Evolutionary conservation across 192 early-diverging fungal species (phyloP).

Genomic region (Entomortierella lignicola): DNA sequence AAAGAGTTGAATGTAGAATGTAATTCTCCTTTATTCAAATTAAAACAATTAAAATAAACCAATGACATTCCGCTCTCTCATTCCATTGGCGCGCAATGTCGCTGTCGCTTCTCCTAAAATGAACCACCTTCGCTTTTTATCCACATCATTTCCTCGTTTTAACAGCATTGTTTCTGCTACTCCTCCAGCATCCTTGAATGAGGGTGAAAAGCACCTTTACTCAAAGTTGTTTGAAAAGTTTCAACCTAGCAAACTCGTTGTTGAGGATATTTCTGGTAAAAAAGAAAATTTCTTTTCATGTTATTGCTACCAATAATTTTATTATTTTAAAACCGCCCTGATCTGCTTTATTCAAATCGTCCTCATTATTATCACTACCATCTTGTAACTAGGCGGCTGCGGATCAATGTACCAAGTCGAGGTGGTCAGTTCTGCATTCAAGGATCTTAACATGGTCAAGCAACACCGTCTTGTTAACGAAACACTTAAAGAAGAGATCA

Average conservation of each 20-base stretch:
- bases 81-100: slow-evolving; percentile 14
- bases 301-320: too few species aligned
- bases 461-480: slow-evolving; percentile 94
- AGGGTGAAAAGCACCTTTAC: slow-evolving; percentile 81
- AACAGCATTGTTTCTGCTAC: slow-evolving; percentile 40
- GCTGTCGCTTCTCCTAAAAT: neutral
- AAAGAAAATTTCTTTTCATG: neutral
- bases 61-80: slow-evolving; percentile 20
- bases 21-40: neutral
- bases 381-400: slow-evolving; percentile 81
- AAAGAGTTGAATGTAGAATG: too few species aligned
- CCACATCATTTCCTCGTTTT: slow-evolving; percentile 13
- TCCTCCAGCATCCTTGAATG: slow-evolving; percentile 51
- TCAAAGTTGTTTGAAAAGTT: slow-evolving; percentile 79
- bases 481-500: slow-evolving; percentile 89
- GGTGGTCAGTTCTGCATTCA: slow-evolving; percentile 83
- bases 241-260: slow-evolving; percentile 73
- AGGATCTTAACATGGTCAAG: slow-evolving; percentile 80
- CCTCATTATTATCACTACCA: too few species aligned
- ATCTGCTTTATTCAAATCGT: too few species aligned
- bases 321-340: too few species aligned
- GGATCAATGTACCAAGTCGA: slow-evolving; percentile 97
- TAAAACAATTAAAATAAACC: neutral
- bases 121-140: slow-evolving; percentile 8
- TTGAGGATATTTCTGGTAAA: slow-evolving; percentile 88